Evolutionary conservation across 768 basidiomycete genomes (phyloP).

Genomic region (Dentipellis fragilis): DNA sequence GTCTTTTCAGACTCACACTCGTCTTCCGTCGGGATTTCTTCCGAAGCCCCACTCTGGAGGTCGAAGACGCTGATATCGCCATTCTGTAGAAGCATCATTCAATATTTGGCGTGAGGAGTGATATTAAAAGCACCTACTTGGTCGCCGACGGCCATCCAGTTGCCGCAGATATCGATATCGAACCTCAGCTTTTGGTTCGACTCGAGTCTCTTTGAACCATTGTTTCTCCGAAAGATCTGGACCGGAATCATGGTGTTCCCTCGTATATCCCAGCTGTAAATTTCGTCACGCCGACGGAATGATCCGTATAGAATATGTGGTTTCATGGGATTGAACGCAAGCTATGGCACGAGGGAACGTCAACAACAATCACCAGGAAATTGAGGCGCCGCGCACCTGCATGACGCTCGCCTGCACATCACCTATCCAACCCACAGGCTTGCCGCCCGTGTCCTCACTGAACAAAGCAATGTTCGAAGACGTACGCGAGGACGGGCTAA

Average conservation of each 20-base stretch:
- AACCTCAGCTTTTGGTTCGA: constrained; percentile 79
- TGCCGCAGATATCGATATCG: constrained; percentile 62
- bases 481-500: constrained; percentile 35
- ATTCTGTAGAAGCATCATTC: constrained; percentile 27
- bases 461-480: constrained; percentile 57
- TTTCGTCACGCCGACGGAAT: constrained; percentile 51
- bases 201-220: neutral
- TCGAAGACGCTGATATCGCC: constrained; percentile 56
- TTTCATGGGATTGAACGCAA: constrained; percentile 65
- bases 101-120: neutral
- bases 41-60: constrained; percentile 19
- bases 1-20: neutral
- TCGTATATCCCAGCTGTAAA: constrained; percentile 78
- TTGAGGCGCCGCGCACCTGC: constrained; percentile 31
- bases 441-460: constrained; percentile 43
- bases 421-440: constrained; percentile 53
- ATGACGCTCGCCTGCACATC: constrained; percentile 43
- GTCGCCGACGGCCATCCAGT: constrained; percentile 55
- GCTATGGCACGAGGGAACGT: constrained; percentile 26
- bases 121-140: constrained; percentile 37
- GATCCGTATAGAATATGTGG: constrained; percentile 73
- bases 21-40: constrained; percentile 1
- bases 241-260: constrained; percentile 37
- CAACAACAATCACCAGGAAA: neutral
- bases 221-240: constrained; percentile 22